Evolutionary conservation across 2,329 filamentous ascomycete genomes (phyloP), one percentile per base, ranked within the genome.

Genomic region (Periconia sp.): DNA sequence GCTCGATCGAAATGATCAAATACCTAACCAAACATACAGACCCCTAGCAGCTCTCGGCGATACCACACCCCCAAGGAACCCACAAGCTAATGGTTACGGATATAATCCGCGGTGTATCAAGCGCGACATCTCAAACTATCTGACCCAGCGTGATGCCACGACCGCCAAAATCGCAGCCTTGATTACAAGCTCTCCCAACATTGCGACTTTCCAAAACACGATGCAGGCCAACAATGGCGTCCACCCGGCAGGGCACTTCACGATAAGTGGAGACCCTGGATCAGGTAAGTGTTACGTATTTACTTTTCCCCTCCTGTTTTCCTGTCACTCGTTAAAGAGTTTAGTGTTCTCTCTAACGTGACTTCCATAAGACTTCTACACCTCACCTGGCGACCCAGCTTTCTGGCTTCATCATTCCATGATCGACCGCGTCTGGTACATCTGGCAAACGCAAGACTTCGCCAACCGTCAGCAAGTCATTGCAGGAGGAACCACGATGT

Each of bases 321-420:
- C 31, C 15, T 30, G 13, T 19, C 44, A 5, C 53, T 19, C 49
- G 27, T 1, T 54, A 17, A 52, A 55, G 23, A 50, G 48, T 2
- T 51, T 53, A 17, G n/a, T 47, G 3, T 20, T 14, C 3, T 6
- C 19, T 27, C 15, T 23, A 13, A 17, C 19, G 15, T 2, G 8
- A 27, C 23, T 27, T 27, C 23, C 3, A 27, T 46, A 43, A 54
- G 62, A 81, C 62, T 68, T 78, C 47, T 80, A 76, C 58, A 72
- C 74, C 6, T 77, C 74, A 5, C 78, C 80, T 6, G 73, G 70
- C 11, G 79, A 82, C 37, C 77, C 77, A 8, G 58, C 70, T 44
- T 81, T 82, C 65, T 81, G 68, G 59, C 67, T 79, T 18, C 79
- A 81, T 56, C 79, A 82, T 54, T 68, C 70, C n/a, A 74, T 76